phyloP scores from a whole-genome alignment of 768 basidiomycete genomes.

The Leccinum disarticulatum region DNA sequence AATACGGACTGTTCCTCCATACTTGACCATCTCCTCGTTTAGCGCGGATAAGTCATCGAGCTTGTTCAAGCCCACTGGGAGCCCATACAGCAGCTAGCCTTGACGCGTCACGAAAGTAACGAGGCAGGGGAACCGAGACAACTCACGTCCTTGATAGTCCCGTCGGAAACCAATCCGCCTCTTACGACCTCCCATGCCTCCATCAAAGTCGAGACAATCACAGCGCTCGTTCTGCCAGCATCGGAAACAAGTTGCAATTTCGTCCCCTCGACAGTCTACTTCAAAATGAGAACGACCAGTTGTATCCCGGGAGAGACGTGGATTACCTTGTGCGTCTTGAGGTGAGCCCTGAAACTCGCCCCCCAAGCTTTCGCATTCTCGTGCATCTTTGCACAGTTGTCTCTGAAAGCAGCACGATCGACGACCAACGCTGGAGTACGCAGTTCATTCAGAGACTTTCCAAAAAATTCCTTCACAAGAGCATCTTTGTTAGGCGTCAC shows the following conservation, averaged over 20 bases:
- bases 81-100: slow-evolving; percentile 75
- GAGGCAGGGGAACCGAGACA: not conserved
- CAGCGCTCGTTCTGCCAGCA: slow-evolving; percentile 53
- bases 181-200: slow-evolving; percentile 77
- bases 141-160: slow-evolving; percentile 75
- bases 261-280: slow-evolving; percentile 73
- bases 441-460: slow-evolving; percentile 52
- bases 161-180: slow-evolving; percentile 67
- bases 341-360: slow-evolving; percentile 74
- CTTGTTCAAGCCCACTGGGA: slow-evolving; percentile 71
- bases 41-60: slow-evolving; percentile 65
- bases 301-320: not conserved
- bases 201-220: slow-evolving; percentile 80
- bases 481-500: slow-evolving; percentile 46
- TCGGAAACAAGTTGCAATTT: slow-evolving; percentile 62
- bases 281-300: slow-evolving; percentile 7
- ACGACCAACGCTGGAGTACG: slow-evolving; percentile 80
- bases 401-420: slow-evolving; percentile 67
- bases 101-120: slow-evolving; percentile 6
- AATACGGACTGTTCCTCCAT: slow-evolving; percentile 63
- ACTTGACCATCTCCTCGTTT: slow-evolving; percentile 50
- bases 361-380: slow-evolving; percentile 62
- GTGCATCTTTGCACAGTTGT: slow-evolving; percentile 77
- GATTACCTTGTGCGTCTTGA: slow-evolving; percentile 80
- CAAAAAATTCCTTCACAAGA: slow-evolving; percentile 55